Percentiles rank a stretch among this genome's conserved stretches.
Evolutionary conservation across 106 monocot species (phyloP).

Genomic region (Hemerocallis citrina): DNA sequence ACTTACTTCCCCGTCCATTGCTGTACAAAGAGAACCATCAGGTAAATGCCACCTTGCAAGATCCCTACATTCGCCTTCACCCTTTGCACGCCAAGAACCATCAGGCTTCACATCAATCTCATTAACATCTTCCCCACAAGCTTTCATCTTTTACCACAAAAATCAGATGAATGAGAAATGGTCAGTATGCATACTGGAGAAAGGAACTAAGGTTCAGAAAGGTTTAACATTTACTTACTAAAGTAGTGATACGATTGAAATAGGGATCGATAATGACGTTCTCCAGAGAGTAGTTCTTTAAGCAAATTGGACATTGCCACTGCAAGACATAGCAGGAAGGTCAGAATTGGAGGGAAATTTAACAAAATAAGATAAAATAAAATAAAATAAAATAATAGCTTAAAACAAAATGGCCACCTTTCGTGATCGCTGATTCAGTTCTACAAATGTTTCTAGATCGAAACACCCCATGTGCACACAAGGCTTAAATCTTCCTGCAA

Average conservation of each 20-base stretch:
- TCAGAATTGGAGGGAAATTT: not conserved
- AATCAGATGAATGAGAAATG: constrained; percentile 2
- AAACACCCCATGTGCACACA: constrained; percentile 97
- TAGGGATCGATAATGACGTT: constrained; percentile 89
- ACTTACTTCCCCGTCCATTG: constrained; percentile 19
- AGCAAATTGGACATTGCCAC: constrained; percentile 98
- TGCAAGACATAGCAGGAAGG: constrained; percentile 25
- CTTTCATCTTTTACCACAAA: constrained; percentile 41
- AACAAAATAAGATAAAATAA: constrained; percentile 1
- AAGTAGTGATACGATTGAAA: constrained; percentile 84
- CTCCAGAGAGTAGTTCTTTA: constrained; percentile 83
- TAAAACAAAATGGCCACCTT: constrained; percentile 38
- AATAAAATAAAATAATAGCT: not conserved
- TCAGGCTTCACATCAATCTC: constrained; percentile 88
- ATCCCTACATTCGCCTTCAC: constrained; percentile 33
- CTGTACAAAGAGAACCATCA: constrained; percentile 47
- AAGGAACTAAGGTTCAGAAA: not conserved
- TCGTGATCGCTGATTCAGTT: constrained; percentile 80
- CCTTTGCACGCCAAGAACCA: constrained; percentile 94
- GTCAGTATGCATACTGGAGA: not conserved
- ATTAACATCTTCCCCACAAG: constrained; percentile 73
- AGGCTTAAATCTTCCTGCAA: constrained; percentile 87
- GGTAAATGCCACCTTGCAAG: constrained; percentile 77
- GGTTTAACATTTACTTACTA: constrained; percentile 35
- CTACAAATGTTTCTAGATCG: constrained; percentile 93